phyloP scores from a whole-genome alignment of 345 rosid genomes.

The Pistacia atlantica region DNA sequence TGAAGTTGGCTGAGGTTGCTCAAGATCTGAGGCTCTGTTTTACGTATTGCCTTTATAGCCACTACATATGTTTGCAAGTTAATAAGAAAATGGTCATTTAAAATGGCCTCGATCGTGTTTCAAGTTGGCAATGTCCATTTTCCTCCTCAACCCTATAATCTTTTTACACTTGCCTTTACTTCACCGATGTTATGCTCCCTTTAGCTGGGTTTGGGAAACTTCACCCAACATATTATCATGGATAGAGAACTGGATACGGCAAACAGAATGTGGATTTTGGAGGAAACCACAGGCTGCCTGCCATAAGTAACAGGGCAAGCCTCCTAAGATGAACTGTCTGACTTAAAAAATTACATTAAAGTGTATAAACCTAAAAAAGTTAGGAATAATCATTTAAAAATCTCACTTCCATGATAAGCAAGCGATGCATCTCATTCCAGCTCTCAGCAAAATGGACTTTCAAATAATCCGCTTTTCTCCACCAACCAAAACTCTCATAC shows the following conservation, averaged over 20 bases:
- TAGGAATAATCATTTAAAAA: not conserved
- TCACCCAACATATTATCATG: constrained; percentile 9
- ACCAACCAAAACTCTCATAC: constrained; percentile 99
- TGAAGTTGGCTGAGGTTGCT: not conserved
- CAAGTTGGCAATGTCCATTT: not conserved
- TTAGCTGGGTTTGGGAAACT: not conserved
- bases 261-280: constrained; percentile 9
- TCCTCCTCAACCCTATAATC: not conserved
- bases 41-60: not conserved
- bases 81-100: not conserved
- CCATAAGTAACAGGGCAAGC: not conserved
- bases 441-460: constrained; percentile 99
- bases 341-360: not conserved
- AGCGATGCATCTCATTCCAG: constrained; percentile 99
- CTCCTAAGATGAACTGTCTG: not conserved
- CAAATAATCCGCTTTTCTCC: constrained; percentile 96
- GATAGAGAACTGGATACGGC: not conserved
- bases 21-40: not conserved
- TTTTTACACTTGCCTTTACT: not conserved
- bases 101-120: not conserved
- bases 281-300: not conserved
- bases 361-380: not conserved
- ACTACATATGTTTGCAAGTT: not conserved
- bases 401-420: constrained; percentile 98
- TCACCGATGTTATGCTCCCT: not conserved